phyloP scores from a whole-genome alignment of 805 yeast genomes.

The Candida adriatica region DNA sequence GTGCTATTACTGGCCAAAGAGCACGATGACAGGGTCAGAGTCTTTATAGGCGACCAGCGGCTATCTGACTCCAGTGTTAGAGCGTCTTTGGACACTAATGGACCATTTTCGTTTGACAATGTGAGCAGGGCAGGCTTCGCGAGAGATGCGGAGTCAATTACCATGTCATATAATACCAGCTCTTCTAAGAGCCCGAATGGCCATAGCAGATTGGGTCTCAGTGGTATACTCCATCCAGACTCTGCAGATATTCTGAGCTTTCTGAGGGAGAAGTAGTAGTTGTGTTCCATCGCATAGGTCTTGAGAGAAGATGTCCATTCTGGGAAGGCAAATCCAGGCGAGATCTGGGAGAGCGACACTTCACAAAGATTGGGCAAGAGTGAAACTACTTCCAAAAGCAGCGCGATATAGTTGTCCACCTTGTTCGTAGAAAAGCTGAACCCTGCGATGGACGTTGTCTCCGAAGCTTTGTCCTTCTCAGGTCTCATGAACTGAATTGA shows the following conservation, averaged over 20 bases:
- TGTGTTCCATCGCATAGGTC: conserved; percentile 21
- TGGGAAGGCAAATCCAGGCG: conserved; percentile 42
- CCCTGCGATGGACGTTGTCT: conserved; percentile 18
- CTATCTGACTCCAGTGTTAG: conserved; percentile 9
- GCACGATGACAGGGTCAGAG: conserved; percentile 27
- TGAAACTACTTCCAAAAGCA: conserved; percentile 35
- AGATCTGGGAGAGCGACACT: conserved; percentile 36
- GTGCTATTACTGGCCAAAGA: conserved; percentile 31
- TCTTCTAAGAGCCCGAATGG: conserved; percentile 39
- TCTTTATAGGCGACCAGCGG: conserved; percentile 29
- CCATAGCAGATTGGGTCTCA: conserved; percentile 40
- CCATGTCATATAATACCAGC: conserved; percentile 38
- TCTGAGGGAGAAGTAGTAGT: conserved; percentile 23
- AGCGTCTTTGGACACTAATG: conserved; percentile 16
- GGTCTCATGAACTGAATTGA: conserved; percentile 15
- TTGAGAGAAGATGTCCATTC: conserved; percentile 23
- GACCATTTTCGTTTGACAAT: conserved; percentile 19
- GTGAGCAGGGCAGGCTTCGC: conserved; percentile 24
- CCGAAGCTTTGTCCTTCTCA: conserved; percentile 9
- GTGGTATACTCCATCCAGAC: conserved; percentile 46
- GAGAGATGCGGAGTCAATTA: conserved; percentile 37
- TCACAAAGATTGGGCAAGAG: conserved; percentile 40
- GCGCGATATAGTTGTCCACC: conserved; percentile 24
- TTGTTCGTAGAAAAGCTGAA: conserved; percentile 17
- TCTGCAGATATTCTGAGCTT: conserved; percentile 36